Evolutionary conservation across 805 yeast genomes (phyloP).

Genomic region (Yarrowia bubula): DNA sequence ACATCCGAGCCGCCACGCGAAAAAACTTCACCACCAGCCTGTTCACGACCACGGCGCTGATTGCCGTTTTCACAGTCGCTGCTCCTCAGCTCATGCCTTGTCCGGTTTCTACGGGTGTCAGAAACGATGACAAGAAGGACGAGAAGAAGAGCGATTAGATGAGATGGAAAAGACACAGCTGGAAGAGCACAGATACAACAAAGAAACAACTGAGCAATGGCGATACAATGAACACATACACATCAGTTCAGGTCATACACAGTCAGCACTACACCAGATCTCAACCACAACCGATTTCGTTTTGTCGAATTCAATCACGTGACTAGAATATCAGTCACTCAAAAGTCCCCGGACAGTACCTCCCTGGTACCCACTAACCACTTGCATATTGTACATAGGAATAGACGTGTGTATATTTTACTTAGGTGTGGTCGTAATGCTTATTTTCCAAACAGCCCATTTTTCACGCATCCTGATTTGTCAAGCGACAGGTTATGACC

Average conservation of each 20-base stretch:
- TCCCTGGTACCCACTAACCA: background rate
- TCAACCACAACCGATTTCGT: no score
- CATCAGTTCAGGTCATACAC: no score
- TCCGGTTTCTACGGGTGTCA: constrained; percentile 33
- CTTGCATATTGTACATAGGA: constrained; percentile 26
- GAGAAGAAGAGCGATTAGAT: background rate
- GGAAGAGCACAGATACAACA: no score
- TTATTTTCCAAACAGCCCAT: constrained; percentile 4
- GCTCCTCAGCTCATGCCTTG: constrained; percentile 43
- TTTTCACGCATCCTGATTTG: background rate
- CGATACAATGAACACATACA: background rate
- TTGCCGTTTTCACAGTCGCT: constrained; percentile 66
- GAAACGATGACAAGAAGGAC: constrained; percentile 16
- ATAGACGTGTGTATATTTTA: constrained; percentile 9
- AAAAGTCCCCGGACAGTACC: background rate
- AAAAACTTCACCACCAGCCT: constrained; percentile 59
- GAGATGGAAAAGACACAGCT: background rate
- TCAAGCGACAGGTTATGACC: background rate
- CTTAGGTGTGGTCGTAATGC: background rate
- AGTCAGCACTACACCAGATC: background rate
- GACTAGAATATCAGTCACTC: background rate
- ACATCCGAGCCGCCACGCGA: constrained; percentile 57
- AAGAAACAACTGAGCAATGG: no score
- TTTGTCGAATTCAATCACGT: no score
- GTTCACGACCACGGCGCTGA: constrained; percentile 71